A percentile compares a stretch with the other conserved stretches of the same genome.
Evolutionary conservation across 2,329 filamentous ascomycete species (phyloP).

Genomic region (Verticillium nubilum): DNA sequence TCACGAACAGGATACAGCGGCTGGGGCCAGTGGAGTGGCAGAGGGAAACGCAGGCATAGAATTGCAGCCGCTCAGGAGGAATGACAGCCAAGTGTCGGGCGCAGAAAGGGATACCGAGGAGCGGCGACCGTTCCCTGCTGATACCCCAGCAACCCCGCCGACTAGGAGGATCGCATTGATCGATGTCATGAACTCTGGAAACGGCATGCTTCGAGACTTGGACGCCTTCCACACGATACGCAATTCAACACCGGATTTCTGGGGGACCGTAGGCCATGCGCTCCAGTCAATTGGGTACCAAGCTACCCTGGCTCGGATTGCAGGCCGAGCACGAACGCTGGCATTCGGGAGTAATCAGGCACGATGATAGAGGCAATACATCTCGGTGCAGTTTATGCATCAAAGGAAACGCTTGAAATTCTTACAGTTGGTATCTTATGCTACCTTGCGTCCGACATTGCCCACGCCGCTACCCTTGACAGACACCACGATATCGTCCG

Average conservation of each 20-base stretch:
- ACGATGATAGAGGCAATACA: conserved; percentile 4
- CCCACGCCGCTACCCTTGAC: conserved; percentile 91
- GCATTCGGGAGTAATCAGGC: conserved; percentile 8
- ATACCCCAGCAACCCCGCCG: conserved; percentile 4
- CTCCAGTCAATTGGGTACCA: conserved; percentile 50
- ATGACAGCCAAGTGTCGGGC: conserved; percentile 6
- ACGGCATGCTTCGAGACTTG: conserved; percentile 48
- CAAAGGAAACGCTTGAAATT: not conserved
- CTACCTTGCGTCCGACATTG: conserved; percentile 89
- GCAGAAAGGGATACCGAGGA: conserved; percentile 20
- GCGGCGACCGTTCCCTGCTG: conserved; percentile 16
- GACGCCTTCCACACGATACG: conserved; percentile 45
- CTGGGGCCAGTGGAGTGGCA: not conserved
- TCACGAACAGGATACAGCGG: not conserved
- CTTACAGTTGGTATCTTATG: conserved; percentile 28
- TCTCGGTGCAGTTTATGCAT: not conserved
- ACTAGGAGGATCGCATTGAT: conserved; percentile 24
- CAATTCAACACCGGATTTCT: conserved; percentile 39
- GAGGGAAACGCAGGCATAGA: conserved; percentile 34
- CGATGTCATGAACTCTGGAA: conserved; percentile 49
- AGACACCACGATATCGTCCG: conserved; percentile 74
- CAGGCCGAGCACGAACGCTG: not conserved
- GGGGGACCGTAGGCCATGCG: conserved; percentile 43
- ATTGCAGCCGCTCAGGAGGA: conserved; percentile 30
- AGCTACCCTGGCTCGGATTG: conserved; percentile 39